Evolutionary conservation across 257 asterid genomes (phyloP), one percentile per base, ranked within the genome.

Genomic region (Gentiana straminea): DNA sequence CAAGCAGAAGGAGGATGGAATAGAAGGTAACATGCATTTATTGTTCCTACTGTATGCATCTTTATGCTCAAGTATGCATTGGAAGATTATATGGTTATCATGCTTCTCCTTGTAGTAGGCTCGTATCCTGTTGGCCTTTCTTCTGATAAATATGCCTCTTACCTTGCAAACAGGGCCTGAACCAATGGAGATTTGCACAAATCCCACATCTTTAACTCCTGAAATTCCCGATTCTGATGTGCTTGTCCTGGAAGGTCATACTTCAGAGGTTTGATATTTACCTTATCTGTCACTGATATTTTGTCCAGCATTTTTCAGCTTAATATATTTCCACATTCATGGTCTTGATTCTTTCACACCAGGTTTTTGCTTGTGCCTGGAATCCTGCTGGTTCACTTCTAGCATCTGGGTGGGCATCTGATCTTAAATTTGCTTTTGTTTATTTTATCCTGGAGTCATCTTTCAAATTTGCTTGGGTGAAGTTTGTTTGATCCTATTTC

Each of bases 351-450:
- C 9, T 35, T 66, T 56, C 11, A n/a, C 39, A 68, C 61, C 84
- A 91, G 98, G 98, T 91, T 69, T 87, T 84, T 80, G 97, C 98
- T n/a, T 91, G 98, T 77, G 86, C 97, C 8, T 91, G 98, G 98
- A 85, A 87, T 66, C 94, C 98, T 41, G 55, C 76, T 38, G 95
- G 95, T 64, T 79, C 95, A 64, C 87, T 91, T 77, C 97, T 91
- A 77, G 98, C 98, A 63, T 84, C 98, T 63, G 98, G 98, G 98
- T 91, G 61, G 61, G 95, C 70, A 70, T 66, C 43, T 36, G 52
- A 45, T 64, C 60, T 57, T 49, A 51, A 44, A 9, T 45, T 63
- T 55, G 55, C 49, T 52, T 41, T 59, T 39, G 43, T 11, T 8
- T 51, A 49, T 61, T 70, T 59, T 38, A 41, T 51, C 37, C 55